Evolutionary conservation across 1,284 basidiomycete genomes (phyloP).

Genomic region (Cryptococcus sp.): DNA sequence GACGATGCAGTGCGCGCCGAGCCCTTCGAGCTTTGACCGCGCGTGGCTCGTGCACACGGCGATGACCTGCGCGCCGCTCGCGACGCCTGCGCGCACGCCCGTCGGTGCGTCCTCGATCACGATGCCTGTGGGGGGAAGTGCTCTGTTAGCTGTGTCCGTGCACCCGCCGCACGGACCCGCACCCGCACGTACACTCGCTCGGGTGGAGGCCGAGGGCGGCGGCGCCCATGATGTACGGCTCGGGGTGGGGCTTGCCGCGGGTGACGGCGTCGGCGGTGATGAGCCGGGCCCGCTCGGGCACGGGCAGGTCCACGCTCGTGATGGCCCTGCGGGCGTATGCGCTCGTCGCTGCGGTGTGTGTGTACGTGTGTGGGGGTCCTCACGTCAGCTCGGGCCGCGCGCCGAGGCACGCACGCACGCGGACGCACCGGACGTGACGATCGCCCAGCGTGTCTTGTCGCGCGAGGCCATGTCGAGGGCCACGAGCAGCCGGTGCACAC

Average conservation of each 20-base stretch:
- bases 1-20: constrained; percentile 46
- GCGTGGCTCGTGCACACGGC: constrained; percentile 74
- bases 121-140: constrained; percentile 60
- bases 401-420: no score
- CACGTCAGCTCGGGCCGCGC: no score
- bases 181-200: constrained; percentile 29
- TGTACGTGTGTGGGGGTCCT: no score
- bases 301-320: constrained; percentile 57
- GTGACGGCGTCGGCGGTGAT: constrained; percentile 72
- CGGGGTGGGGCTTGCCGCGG: constrained; percentile 74
- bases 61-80: constrained; percentile 66
- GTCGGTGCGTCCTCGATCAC: constrained; percentile 81
- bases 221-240: constrained; percentile 60
- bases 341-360: constrained; percentile 55
- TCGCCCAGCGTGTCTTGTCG: constrained; percentile 62
- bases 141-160: background rate
- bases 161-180: background rate
- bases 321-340: constrained; percentile 64
- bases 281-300: constrained; percentile 57
- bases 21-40: constrained; percentile 56
- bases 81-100: constrained; percentile 66
- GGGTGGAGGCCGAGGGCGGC: constrained; percentile 29
- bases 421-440: constrained; percentile 60
- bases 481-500: constrained; percentile 34
- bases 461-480: background rate